Base-by-base conservation (phyloP, 1,139 yeast species). In the Hansenula lynferdii region DNA sequence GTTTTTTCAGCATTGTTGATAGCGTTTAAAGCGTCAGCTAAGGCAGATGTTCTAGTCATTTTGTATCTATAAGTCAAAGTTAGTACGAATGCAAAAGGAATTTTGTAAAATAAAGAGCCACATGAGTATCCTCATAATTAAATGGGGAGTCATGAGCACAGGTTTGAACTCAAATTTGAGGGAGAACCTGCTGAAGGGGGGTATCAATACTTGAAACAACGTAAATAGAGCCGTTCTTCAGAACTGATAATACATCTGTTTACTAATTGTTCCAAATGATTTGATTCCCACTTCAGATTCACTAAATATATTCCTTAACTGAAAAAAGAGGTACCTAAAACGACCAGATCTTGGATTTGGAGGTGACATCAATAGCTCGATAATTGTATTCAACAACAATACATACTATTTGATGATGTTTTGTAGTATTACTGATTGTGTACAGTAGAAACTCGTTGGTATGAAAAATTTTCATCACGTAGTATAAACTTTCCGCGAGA, bases 1-100 rank as follows among this genome's bases (percentile, higher is more conserved):
- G 97, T 82, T 75, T 90, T 92, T 77, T 92, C 98, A 70, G 98
- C 98, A 70, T 92, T 92, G 90, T 90, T 87, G 69, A 92, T 92
- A 61, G 96, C 81, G 70, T 92, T 90, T 67, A 92, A 85, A 67
- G 98, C 97, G 76, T 92, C 98, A 64, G 97, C 97, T 72, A 92
- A 85, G 68, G 86, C 98, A 59, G 98, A 92, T 61, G 97, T 77
- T 80, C 97, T 90, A 69, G 97, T 89, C 97, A 92, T 89, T 70
- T 67, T 73, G 42, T 31, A 21, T 28, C 22, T 33, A 18, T n/a
- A 19, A 8, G 18, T 23, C 18, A 24, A n/a, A 28, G 47, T 47
- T 47, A 47, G 51, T 47, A 47, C 19, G n/a, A 18, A 8, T n/a
- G 20, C 29, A 9, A 16, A 17, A 23, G 23, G 16, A 20, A 17